Evolutionary conservation across 441 rosid species (phyloP), one percentile per base, ranked within the genome.

Genomic region (Breynia disticha): DNA sequence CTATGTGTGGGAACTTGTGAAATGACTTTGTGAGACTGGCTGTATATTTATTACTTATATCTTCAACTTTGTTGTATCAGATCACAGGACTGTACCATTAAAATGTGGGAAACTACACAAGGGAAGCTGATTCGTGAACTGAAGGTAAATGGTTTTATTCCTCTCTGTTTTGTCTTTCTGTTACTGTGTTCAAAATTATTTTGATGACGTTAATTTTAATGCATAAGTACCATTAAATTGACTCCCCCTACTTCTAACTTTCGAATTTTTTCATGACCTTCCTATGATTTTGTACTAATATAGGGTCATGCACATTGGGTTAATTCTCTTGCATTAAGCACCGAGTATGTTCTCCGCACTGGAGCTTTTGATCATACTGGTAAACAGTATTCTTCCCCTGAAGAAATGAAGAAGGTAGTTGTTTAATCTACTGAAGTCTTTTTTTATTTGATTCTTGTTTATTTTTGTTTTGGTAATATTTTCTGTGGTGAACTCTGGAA

Each of bases 281-380:
- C 12, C 59, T 16, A 48, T 48, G 13, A 49, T 12, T 5, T 28
- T 28, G 1, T 28, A 28, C 43, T 58, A 62, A 53, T 61, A 16
- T 44, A 93, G 95, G 99, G 99, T 66, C 99, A 93, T 68, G 99
- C 90, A 14, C 99, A 89, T 76, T 93, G 97, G 99, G 87, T 93
- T 45, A 93, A 93, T 64, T 83, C 99, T 56, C 97, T 89, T 71
- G 97, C 97, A 41, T 66, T 89, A 68, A 93, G 97, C 81, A 93
- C 97, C 0, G 99, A 89, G 62, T 89, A 87, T 62, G 95, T 87
- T 69, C 95, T 93, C 52, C 87, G 96, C 6, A 87, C 97, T 21
- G 97, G 97, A 67, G 97, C 99, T 67, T 93, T 77, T 76, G 96
- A 93, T 75, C 95, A 89, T 73, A 84, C 86, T 56, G 84, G 97